Conservation (phyloP, 495 filamentous ascomycete genomes). For the Penicillium desertorum region DNA sequence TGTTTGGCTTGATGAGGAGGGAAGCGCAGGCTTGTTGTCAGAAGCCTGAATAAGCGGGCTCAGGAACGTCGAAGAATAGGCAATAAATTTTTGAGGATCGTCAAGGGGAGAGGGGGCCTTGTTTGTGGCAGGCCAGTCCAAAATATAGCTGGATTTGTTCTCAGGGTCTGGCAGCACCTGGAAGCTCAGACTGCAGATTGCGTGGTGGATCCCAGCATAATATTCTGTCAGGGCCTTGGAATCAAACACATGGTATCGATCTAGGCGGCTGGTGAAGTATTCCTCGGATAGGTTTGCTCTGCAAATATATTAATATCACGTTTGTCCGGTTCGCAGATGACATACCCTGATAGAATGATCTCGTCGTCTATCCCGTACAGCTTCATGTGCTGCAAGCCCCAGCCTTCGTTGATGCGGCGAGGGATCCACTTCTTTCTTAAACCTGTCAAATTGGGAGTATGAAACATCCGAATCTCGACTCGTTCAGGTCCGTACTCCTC, state of each 20-base stretch:
- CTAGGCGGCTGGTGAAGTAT: slow-evolving; percentile 95
- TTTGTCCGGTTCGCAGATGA: neutral
- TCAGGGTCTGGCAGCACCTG: slow-evolving; percentile 62
- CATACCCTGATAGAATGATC: slow-evolving; percentile 87
- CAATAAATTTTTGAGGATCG: slow-evolving; percentile 64
- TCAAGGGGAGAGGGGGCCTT: slow-evolving; percentile 67
- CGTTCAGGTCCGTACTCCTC: slow-evolving; percentile 77
- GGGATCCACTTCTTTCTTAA: slow-evolving; percentile 80
- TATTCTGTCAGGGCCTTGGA: slow-evolving; percentile 78
- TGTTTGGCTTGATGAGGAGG: slow-evolving; percentile 54
- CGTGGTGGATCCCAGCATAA: slow-evolving; percentile 72
- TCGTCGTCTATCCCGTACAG: slow-evolving; percentile 96
- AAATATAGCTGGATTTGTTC: slow-evolving; percentile 59
- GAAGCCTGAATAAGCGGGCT: slow-evolving; percentile 60
- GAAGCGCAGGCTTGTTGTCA: slow-evolving; percentile 30
- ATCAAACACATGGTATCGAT: slow-evolving; percentile 89
- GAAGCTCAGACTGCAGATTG: slow-evolving; percentile 78
- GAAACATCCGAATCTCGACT: slow-evolving; percentile 96
- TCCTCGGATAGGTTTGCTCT: slow-evolving; percentile 89
- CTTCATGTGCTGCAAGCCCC: slow-evolving; percentile 99
- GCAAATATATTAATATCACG: neutral
- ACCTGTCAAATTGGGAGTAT: slow-evolving; percentile 93
- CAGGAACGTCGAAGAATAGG: slow-evolving; percentile 64
- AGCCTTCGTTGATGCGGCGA: slow-evolving; percentile 92
- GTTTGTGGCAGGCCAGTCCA: slow-evolving; percentile 80